Evolutionary conservation across 1,139 yeast genomes (phyloP), one percentile per base, ranked within the genome.

Genomic region (Yarrowia galli): DNA sequence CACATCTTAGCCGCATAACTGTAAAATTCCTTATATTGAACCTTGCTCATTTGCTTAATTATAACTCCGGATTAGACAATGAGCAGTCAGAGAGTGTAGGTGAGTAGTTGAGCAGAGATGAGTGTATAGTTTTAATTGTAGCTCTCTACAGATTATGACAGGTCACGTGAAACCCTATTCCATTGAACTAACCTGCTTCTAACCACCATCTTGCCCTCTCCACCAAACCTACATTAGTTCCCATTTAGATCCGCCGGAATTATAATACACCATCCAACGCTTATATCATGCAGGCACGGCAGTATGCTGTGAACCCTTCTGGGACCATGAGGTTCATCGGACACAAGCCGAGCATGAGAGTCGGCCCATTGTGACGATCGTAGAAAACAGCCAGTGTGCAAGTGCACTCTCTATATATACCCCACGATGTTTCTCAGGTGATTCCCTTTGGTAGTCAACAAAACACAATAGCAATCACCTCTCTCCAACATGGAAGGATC

Each of bases 241-340:
- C 42, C 32, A 5, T 3, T 15, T 7, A 28, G 38, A 22, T 53
- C 58, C 60, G 60, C 16, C 60, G 58, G 58, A 51, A 25, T 22
- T 22, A 51, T 32, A 49, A 13, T 20, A 12, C n/a, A 45, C 22
- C n/a, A 22, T n/a, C 35, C 25, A 51, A 35, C 9, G 32, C 32
- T 16, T 22, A 53, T 36, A 43, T 20, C 13, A 49, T 35, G 56
- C 60, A 53, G 60, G 60, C 45, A 53, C 60, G 60, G 60, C 43
- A 36, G 13, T 36, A 53, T 32, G n/a, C 32, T 9, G 25, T 20
- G 16, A n/a, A n/a, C 38, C 4, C 53, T 32, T n/a, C 7, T 1
- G 2, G 12, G 7, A 25, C 40, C 22, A 49, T 49, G 56, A 49
- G 25, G n/a, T 13, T 49, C 28, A 18, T 6, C n/a, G 22, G 40